Evolutionary conservation across 169 alveolate species (phyloP).

Genomic region (Eimeria necatrix): DNA sequence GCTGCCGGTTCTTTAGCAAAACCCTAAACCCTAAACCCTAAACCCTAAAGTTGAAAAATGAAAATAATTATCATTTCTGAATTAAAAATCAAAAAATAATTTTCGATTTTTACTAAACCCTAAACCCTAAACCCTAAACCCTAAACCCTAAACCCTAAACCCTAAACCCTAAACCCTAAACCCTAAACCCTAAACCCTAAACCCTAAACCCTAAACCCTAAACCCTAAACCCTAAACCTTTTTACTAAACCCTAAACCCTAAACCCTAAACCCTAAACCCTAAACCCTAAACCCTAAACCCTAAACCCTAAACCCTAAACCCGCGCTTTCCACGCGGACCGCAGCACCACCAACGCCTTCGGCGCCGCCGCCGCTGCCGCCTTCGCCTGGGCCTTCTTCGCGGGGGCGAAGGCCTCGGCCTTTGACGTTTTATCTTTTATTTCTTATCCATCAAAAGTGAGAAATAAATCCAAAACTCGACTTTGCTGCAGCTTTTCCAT

Average conservation of each 20-base stretch:
- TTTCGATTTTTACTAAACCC: background rate
- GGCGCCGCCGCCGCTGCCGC: conserved; percentile 39
- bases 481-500: background rate
- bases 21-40: background rate
- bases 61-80: too few relatives aligned
- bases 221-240: too few relatives aligned
- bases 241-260: too few relatives aligned
- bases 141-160: conserved; percentile 5
- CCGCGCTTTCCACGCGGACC: too few relatives aligned
- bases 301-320: background rate
- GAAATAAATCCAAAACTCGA: background rate
- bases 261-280: too few relatives aligned
- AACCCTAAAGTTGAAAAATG: background rate
- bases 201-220: too few relatives aligned
- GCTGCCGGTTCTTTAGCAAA: conserved; percentile 86
- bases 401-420: background rate
- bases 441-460: conserved; percentile 47
- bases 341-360: conserved; percentile 60
- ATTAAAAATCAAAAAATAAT: background rate
- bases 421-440: conserved; percentile 46
- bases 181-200: too few relatives aligned
- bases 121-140: background rate
- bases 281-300: background rate
- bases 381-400: background rate
- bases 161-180: background rate